Conservation (phyloP, 2,329 filamentous ascomycete genomes). For the Pestalotiopsis sp. region DNA sequence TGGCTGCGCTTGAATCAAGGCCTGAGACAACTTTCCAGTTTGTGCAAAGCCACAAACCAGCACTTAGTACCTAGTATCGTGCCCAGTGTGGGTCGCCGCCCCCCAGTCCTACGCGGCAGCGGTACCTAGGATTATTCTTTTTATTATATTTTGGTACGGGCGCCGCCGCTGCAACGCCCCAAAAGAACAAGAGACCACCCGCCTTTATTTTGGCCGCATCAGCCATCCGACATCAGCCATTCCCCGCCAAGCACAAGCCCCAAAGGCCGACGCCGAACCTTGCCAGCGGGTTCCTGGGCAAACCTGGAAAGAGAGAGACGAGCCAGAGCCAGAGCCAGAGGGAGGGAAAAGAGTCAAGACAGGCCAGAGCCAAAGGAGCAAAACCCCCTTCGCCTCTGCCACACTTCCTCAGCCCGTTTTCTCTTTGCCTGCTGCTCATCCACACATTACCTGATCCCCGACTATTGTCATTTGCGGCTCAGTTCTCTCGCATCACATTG, state of each 20-base stretch:
- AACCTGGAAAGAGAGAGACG: not conserved
- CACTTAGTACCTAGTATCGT: not conserved
- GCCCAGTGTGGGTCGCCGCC: not conserved
- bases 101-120: not conserved
- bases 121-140: not conserved
- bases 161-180: not conserved
- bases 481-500: slow-evolving; percentile 7
- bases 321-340: not conserved
- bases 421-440: slow-evolving; percentile 9
- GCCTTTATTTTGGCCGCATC: not conserved
- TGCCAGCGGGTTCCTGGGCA: not conserved
- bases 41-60: not conserved
- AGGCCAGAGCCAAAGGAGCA: not conserved
- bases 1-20: not conserved
- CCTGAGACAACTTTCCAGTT: not conserved
- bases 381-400: slow-evolving; percentile 9
- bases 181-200: not conserved
- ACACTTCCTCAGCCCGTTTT: slow-evolving; percentile 4
- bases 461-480: slow-evolving; percentile 8
- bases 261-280: not conserved
- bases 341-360: not conserved
- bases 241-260: not conserved
- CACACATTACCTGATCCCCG: slow-evolving; percentile 1
- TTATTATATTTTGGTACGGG: not conserved
- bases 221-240: not conserved